phyloP scores from a whole-genome alignment of 164 flowering plant genomes.

The Buxus sempervirens region DNA sequence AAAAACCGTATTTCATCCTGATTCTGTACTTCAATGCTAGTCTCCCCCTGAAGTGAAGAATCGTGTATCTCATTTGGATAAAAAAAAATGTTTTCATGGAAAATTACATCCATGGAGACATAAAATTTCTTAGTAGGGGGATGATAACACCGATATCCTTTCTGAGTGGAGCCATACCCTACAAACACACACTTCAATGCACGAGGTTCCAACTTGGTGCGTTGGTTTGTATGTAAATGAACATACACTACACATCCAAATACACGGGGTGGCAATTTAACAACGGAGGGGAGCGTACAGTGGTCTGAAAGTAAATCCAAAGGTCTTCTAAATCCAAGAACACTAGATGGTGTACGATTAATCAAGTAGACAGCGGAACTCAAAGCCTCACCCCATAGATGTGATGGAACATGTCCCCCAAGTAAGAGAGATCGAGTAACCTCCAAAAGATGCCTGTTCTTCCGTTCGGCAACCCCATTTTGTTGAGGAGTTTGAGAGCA shows the following conservation, averaged over 20 bases:
- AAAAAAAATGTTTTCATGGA: constrained; percentile 1
- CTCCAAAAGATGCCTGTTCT: not conserved
- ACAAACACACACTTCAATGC: not conserved
- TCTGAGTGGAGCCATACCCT: not conserved
- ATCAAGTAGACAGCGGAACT: not conserved
- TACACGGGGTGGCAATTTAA: not conserved
- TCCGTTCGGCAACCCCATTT: not conserved
- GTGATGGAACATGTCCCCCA: not conserved
- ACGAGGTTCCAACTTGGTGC: not conserved
- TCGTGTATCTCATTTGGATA: not conserved
- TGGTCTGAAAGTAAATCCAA: not conserved
- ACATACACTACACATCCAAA: not conserved
- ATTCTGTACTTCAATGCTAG: not conserved
- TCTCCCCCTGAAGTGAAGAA: constrained; percentile 9
- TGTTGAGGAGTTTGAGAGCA: not conserved
- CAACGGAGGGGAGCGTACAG: not conserved
- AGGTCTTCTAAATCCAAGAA: not conserved
- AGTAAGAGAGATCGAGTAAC: not conserved
- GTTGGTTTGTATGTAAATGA: not conserved
- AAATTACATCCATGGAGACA: constrained; percentile 8
- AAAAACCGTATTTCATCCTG: not conserved
- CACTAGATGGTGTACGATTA: not conserved
- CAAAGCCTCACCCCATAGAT: not conserved
- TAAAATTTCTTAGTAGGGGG: constrained; percentile 2
- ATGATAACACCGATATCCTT: not conserved